These are phyloP conservation scores for Aureobasidium sp. DNA, from an alignment of 2,329 filamentous ascomycete species.

Conservation along the genomic window DNA sequence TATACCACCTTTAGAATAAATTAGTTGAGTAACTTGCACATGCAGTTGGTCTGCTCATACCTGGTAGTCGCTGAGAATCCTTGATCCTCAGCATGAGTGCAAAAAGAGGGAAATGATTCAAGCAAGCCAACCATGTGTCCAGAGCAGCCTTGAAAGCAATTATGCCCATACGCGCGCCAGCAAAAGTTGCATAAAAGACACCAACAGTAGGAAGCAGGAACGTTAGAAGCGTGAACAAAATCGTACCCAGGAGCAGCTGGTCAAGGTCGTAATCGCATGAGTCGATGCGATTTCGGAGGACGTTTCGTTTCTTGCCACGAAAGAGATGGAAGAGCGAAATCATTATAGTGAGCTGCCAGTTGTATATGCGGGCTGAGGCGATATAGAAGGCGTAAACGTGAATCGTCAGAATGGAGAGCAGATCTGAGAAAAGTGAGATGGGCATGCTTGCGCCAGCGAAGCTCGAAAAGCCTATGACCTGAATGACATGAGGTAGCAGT, in stretches of 20 bases:
- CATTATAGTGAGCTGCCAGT: constrained; percentile 97
- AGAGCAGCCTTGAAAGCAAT: constrained; percentile 86
- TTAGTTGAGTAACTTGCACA: neutral
- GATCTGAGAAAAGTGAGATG: constrained; percentile 88
- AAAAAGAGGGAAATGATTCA: constrained; percentile 97
- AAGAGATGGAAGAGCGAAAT: constrained; percentile 98
- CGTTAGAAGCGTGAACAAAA: constrained; percentile 89
- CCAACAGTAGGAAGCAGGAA: constrained; percentile 91
- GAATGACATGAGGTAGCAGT: constrained; percentile 75
- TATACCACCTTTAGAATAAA: constrained; percentile 50
- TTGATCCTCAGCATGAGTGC: constrained; percentile 94
- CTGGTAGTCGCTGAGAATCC: constrained; percentile 81
- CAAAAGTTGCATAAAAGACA: constrained; percentile 96
- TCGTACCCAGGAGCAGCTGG: constrained; percentile 90
- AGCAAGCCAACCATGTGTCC: constrained; percentile 82
- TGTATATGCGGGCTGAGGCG: constrained; percentile 90
- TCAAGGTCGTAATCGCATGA: constrained; percentile 98
- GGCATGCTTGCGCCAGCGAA: constrained; percentile 97
- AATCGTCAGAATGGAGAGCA: constrained; percentile 81
- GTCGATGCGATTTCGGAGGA: constrained; percentile 93
- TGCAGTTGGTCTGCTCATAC: constrained; percentile 34
- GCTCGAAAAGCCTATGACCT: constrained; percentile 86
- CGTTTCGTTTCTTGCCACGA: constrained; percentile 94
- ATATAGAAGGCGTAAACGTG: constrained; percentile 99
- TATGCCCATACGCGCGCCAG: constrained; percentile 86